Evolutionary conservation across 2,329 filamentous ascomycete species (phyloP).

Genomic region (Aureobasidium sp.): DNA sequence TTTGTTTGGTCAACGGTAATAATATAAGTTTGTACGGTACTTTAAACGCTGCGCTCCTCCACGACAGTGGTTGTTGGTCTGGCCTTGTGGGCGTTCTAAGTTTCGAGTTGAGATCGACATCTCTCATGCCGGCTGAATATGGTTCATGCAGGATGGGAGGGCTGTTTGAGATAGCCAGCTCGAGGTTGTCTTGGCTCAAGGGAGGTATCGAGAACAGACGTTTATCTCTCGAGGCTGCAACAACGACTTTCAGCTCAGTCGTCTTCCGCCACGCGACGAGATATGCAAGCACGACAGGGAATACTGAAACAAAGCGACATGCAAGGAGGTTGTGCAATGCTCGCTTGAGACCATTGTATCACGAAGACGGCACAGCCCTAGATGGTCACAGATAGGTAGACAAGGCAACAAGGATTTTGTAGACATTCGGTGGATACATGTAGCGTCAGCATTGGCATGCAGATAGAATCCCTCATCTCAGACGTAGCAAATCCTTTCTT

Average conservation of each 20-base stretch:
- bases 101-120: neutral
- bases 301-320: neutral
- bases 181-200: neutral
- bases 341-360: neutral
- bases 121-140: neutral
- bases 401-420: neutral
- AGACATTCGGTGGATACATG: conserved; percentile 3
- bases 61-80: neutral
- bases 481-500: conserved; percentile 1
- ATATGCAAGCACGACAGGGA: neutral
- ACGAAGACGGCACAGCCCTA: neutral
- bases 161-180: neutral
- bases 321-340: neutral
- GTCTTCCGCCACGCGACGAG: neutral
- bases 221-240: neutral
- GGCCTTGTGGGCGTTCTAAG: neutral
- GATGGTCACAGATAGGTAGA: neutral
- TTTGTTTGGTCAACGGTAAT: neutral
- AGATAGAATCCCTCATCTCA: neutral
- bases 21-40: too few species aligned
- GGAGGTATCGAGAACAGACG: neutral
- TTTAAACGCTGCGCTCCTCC: neutral
- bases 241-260: neutral
- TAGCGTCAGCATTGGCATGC: conserved; percentile 2
- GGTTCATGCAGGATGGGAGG: neutral